Conservation (phyloP, 768 basidiomycete genomes). For the Boletus eberwhitei region DNA sequence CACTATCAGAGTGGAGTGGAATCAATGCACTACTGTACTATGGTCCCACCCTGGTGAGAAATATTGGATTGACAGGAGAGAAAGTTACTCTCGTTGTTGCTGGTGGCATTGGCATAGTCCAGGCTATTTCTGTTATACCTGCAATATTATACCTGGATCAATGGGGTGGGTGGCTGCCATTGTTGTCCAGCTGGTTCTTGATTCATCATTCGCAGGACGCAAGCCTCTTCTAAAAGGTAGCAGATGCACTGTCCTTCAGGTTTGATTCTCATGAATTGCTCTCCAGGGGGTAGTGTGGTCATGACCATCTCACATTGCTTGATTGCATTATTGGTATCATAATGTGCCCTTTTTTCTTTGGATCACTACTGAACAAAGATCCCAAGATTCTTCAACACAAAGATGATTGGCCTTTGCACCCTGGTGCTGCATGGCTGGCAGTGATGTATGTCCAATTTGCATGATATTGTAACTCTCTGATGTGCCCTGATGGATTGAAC, state of each 20-base stretch:
- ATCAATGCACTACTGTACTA: constrained; percentile 85
- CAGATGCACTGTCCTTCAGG: neutral
- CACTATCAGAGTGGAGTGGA: constrained; percentile 71
- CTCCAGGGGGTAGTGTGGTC: constrained; percentile 49
- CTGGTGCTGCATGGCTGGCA: constrained; percentile 62
- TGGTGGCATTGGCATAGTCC: constrained; percentile 77
- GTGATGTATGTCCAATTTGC: constrained; percentile 47
- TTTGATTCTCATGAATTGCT: neutral
- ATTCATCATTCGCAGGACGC: constrained; percentile 42
- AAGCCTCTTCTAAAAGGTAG: constrained; percentile 59
- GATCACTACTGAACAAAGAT: neutral
- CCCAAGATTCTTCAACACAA: constrained; percentile 47
- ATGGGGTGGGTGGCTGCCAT: constrained; percentile 40
- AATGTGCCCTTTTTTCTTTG: neutral
- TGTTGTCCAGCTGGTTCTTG: neutral
- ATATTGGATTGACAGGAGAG: constrained; percentile 60
- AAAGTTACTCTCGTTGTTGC: constrained; percentile 61
- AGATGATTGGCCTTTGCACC: constrained; percentile 56
- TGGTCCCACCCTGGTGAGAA: constrained; percentile 67
- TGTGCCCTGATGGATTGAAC: neutral
- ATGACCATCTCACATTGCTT: constrained; percentile 66
- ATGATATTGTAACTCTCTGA: neutral
- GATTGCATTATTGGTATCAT: constrained; percentile 59
- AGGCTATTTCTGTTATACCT: constrained; percentile 72
- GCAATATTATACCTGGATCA: constrained; percentile 69